Conservation (phyloP, 331 rosid genomes). For the Quercus phellos region DNA sequence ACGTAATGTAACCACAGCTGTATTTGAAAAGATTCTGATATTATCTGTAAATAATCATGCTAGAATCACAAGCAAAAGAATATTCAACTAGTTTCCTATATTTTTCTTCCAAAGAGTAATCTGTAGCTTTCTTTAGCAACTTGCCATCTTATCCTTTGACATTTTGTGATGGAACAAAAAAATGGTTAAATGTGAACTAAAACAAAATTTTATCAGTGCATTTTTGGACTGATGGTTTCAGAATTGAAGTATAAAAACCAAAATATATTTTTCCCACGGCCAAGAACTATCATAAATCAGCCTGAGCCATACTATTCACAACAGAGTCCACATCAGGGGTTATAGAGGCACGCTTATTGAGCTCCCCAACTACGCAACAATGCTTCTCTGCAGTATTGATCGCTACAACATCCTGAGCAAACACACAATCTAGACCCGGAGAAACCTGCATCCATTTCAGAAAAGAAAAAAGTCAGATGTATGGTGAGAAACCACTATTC, state of each 20-base stretch:
- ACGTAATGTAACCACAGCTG: not conserved
- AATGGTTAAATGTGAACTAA: not conserved
- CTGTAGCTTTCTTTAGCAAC: not conserved
- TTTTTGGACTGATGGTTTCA: no score
- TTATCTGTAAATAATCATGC: not conserved
- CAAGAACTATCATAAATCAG: slow-evolving; percentile 36
- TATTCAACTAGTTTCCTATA: not conserved
- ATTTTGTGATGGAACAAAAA: not conserved
- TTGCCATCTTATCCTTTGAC: not conserved
- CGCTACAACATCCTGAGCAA: slow-evolving; percentile 63
- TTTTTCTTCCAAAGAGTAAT: not conserved
- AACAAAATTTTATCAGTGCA: not conserved
- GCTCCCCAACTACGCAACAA: slow-evolving; percentile 60
- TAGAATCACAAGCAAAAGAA: not conserved
- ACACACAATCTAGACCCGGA: slow-evolving; percentile 64
- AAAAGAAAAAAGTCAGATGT: not conserved
- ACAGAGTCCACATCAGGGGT: slow-evolving; percentile 66
- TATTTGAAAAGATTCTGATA: not conserved
- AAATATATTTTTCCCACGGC: slow-evolving; percentile 3
- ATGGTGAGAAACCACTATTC: not conserved
- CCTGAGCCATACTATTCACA: slow-evolving; percentile 31
- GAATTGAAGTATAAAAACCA: not conserved
- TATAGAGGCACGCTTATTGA: slow-evolving; percentile 49
- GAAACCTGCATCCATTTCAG: slow-evolving; percentile 53
- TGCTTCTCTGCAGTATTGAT: slow-evolving; percentile 54